Base-by-base conservation (phyloP, 768 basidiomycete species). In the Amylocystis lapponica region DNA sequence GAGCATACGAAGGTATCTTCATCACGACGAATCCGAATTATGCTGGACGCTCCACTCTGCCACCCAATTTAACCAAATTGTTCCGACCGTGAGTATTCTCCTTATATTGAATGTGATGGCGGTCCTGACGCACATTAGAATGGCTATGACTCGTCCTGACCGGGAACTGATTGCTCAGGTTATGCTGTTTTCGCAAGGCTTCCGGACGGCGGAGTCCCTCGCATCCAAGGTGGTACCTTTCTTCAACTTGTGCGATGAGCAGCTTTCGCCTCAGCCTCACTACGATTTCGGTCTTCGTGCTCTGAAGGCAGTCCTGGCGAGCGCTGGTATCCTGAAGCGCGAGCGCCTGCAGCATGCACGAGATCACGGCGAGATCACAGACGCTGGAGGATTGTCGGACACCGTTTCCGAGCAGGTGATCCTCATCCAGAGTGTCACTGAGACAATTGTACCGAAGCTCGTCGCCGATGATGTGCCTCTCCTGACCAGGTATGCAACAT, bases 1-100 rank as follows among this genome's bases (percentile, higher is more conserved):
- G 31, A 32, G 9, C n/a, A n/a, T n/a, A n/a, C n/a, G n/a, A n/a
- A 88, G 89, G 90, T 42, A 94, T 99, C 48, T 99, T 99, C 71
- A 97, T 99, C 54, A 99, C 96, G 5, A 97, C 91, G 52, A 99
- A 99, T 65, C 96, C 96, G 8, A 95, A 92, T 52, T 99, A 99
- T 61, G 96, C 96, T 54, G 96, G 95, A 54, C 91, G 96, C 47
- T 97, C 96, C 12, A 83, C 83, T 41, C 67, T 91, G 16, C 88
- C 88, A 13, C 87, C 89, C 30, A 91, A 90, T 60, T 65, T 91
- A 58, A 89, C 91, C 25, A 93, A 97, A 63, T 72, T 95, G 20
- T 96, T 96, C 77, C 75, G 93, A 61, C 89, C 89, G 87, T 91
- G 54, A 55, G 85, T 76, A 26, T 23, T 16, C 10, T 50, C 20